Percentiles rank a stretch among this genome's conserved stretches.
Conservation (phyloP, 768 basidiomycete species). For the Dictyophora rubrovolvata region DNA sequence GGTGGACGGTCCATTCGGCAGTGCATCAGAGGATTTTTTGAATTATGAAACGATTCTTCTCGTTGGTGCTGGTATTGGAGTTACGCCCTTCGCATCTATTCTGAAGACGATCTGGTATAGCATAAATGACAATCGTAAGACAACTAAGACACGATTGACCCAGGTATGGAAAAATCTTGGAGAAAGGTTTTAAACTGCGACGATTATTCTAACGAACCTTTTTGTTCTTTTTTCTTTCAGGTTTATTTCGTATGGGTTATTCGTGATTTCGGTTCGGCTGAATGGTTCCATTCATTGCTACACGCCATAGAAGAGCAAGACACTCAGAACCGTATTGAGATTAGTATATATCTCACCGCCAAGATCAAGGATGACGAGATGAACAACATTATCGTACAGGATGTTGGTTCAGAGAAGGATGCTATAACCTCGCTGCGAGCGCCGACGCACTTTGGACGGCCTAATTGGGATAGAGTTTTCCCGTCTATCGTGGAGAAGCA, state of each 20-base stretch:
- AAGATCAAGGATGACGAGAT: slow-evolving; percentile 88
- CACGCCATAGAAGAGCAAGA: slow-evolving; percentile 94
- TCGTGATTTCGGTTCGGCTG: slow-evolving; percentile 79
- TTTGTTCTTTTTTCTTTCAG: slow-evolving; percentile 19
- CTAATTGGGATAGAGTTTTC: slow-evolving; percentile 77
- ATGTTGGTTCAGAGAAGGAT: slow-evolving; percentile 89
- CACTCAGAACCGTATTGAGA: slow-evolving; percentile 75
- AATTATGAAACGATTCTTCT: slow-evolving; percentile 84
- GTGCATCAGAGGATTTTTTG: slow-evolving; percentile 83
- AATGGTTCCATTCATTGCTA: slow-evolving; percentile 91
- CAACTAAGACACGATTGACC: slow-evolving; percentile 70
- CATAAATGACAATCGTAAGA: slow-evolving; percentile 76
- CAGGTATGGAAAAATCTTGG: slow-evolving; percentile 38
- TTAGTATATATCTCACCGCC: slow-evolving; percentile 88
- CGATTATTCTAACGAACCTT: no score
- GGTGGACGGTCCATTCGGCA: slow-evolving; percentile 95
- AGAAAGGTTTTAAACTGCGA: background rate
- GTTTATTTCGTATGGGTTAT: slow-evolving; percentile 95
- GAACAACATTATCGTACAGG: slow-evolving; percentile 87
- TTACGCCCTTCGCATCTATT: slow-evolving; percentile 91
- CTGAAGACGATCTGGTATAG: slow-evolving; percentile 93
- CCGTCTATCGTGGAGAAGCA: slow-evolving; percentile 70
- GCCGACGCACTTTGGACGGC: slow-evolving; percentile 87
- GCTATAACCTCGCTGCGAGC: slow-evolving; percentile 82
- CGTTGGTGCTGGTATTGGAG: slow-evolving; percentile 92